phyloP scores from a whole-genome alignment of 495 filamentous ascomycete species.

The Podospora bellae-mahoneyi region DNA sequence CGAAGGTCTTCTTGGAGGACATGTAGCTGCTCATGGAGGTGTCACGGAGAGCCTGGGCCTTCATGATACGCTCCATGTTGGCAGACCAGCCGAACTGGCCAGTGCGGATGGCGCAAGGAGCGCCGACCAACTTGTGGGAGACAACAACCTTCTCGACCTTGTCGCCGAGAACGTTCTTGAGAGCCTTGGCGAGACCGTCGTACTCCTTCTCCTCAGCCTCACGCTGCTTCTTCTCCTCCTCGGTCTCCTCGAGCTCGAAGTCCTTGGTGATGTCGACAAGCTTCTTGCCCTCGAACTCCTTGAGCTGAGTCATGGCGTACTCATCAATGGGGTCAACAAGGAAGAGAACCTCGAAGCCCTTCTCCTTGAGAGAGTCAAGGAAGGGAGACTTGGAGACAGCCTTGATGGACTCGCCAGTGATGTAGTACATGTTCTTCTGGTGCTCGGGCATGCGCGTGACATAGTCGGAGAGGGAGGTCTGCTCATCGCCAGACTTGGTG shows the following conservation, averaged over 20 bases:
- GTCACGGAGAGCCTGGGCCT: constrained; percentile 98
- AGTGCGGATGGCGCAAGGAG: constrained; percentile 98
- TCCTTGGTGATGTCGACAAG: constrained; percentile 99
- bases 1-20: constrained; percentile 99
- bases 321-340: constrained; percentile 98
- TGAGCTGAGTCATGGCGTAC: constrained; percentile 99
- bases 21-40: constrained; percentile 99
- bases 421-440: constrained; percentile 99
- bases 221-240: constrained; percentile 96
- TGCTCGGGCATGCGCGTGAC: constrained; percentile 98
- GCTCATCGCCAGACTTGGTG: constrained; percentile 96
- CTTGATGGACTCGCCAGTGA: constrained; percentile 99
- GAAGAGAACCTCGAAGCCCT: constrained; percentile 99
- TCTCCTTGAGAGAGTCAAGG: constrained; percentile 98
- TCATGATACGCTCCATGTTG: constrained; percentile 99
- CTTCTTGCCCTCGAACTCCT: constrained; percentile 99
- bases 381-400: constrained; percentile 97
- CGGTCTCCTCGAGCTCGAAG: constrained; percentile 99
- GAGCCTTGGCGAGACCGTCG: constrained; percentile 85
- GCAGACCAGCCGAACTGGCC: constrained; percentile 99
- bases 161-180: constrained; percentile 99
- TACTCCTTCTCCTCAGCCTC: constrained; percentile 98
- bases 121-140: constrained; percentile 91
- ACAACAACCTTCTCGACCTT: constrained; percentile 99
- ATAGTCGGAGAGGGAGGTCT: constrained; percentile 92